Conservation (phyloP, 345 rosid genomes). For the Linum trigynum region DNA sequence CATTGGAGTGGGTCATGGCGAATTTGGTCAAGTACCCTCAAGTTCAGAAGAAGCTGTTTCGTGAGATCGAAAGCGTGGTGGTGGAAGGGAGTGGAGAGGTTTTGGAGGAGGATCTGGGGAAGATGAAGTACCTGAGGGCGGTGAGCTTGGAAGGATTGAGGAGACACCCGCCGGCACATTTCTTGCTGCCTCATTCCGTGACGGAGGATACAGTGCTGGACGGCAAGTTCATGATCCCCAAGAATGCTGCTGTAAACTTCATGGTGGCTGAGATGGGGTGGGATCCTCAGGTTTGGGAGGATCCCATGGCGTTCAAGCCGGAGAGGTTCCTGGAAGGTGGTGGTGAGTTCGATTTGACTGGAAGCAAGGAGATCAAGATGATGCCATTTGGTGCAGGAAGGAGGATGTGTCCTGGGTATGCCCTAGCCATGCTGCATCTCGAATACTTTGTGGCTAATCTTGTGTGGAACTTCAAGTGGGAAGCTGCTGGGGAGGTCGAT, state of each 20-base stretch:
- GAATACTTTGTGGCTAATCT: slow-evolving; percentile 3
- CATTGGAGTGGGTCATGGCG: slow-evolving; percentile 8
- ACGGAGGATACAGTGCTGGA: not conserved
- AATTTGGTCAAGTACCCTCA: slow-evolving; percentile 3
- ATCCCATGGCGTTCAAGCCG: slow-evolving; percentile 5
- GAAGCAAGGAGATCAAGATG: not conserved
- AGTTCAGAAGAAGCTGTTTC: not conserved
- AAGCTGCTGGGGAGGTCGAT: not conserved
- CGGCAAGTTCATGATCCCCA: not conserved
- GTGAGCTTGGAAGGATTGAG: not conserved
- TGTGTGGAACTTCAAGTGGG: slow-evolving; percentile 1
- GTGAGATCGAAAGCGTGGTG: slow-evolving; percentile 1
- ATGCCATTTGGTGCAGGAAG: slow-evolving; percentile 4
- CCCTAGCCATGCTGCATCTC: not conserved
- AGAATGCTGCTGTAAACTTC: not conserved
- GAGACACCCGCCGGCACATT: not conserved
- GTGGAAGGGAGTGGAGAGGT: not conserved
- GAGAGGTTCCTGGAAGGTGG: not conserved
- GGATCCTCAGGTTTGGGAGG: slow-evolving; percentile 6
- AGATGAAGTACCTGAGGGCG: not conserved
- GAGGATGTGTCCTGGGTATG: not conserved
- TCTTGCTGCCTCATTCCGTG: slow-evolving; percentile 1
- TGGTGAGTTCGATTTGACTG: not conserved
- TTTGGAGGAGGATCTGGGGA: not conserved
- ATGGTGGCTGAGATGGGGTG: slow-evolving; percentile 1